Evolutionary conservation across 2,329 filamentous ascomycete species (phyloP).

Genomic region (Colletotrichum aenigma): DNA sequence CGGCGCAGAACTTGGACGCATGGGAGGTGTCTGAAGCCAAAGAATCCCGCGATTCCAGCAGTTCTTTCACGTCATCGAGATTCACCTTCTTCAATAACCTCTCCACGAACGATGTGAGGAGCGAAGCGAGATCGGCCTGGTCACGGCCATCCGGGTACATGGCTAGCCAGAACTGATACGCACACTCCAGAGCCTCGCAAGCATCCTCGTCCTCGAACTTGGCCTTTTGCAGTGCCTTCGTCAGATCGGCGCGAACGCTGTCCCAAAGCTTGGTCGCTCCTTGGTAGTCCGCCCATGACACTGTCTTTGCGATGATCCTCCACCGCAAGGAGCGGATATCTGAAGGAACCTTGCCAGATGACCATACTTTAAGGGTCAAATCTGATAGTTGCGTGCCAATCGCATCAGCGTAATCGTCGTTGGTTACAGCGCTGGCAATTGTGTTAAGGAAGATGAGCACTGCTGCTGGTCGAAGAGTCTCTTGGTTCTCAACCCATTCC

Average conservation of each 20-base stretch:
- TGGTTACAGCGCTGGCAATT: constrained; percentile 44
- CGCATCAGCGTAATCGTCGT: constrained; percentile 47
- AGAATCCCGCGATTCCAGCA: not conserved
- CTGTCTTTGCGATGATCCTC: constrained; percentile 39
- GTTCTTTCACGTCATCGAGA: not conserved
- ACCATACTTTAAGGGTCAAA: constrained; percentile 29
- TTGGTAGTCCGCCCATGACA: constrained; percentile 36
- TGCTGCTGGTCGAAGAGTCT: constrained; percentile 31
- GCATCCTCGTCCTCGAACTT: constrained; percentile 37
- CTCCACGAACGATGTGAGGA: constrained; percentile 36
- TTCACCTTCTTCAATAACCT: constrained; percentile 28
- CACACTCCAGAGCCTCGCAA: constrained; percentile 45
- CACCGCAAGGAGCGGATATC: constrained; percentile 41
- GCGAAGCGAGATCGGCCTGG: constrained; percentile 30
- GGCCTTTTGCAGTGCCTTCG: constrained; percentile 34
- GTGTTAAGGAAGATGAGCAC: constrained; percentile 47
- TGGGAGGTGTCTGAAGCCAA: not conserved
- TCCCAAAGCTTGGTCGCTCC: constrained; percentile 36
- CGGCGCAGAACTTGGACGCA: constrained; percentile 1
- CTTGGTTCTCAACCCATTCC: constrained; percentile 43
- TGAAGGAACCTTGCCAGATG: constrained; percentile 30
- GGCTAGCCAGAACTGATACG: constrained; percentile 40
- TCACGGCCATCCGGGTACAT: constrained; percentile 39
- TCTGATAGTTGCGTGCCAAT: constrained; percentile 43
- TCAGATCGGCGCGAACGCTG: constrained; percentile 33